These are phyloP conservation scores for Xylaria sp. DNA, from an alignment of 2,329 filamentous ascomycete species.

Conservation along the genomic window DNA sequence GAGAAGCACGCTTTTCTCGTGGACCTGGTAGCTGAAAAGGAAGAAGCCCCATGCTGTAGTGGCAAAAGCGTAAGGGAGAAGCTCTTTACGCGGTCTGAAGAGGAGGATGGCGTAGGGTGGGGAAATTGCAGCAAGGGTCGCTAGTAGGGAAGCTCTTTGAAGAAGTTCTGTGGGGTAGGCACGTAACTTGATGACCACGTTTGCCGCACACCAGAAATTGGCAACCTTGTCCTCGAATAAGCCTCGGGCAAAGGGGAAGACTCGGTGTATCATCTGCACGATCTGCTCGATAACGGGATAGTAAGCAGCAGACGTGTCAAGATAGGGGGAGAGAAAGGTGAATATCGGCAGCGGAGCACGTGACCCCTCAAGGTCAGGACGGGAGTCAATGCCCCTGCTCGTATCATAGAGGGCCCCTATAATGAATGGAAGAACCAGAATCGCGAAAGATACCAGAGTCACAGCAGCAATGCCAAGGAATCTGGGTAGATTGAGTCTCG, in stretches of 20 bases:
- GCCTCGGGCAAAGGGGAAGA: conserved; percentile 95
- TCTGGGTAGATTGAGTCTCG: conserved; percentile 72
- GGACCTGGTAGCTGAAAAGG: conserved; percentile 96
- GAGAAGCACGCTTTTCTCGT: conserved; percentile 95
- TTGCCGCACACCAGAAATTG: conserved; percentile 96
- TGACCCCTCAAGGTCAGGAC: conserved; percentile 66
- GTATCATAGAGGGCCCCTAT: conserved; percentile 76
- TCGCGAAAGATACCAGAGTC: conserved; percentile 77
- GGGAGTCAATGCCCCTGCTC: conserved; percentile 69
- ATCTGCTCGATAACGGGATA: conserved; percentile 83
- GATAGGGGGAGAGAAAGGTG: conserved; percentile 65
- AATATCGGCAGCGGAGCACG: conserved; percentile 72
- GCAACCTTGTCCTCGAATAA: conserved; percentile 99
- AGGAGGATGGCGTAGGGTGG: conserved; percentile 85
- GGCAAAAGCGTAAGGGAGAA: conserved; percentile 83
- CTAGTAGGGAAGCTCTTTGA: conserved; percentile 77
- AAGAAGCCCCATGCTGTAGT: conserved; percentile 96
- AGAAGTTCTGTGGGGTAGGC: conserved; percentile 77
- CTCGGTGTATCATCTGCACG: conserved; percentile 85
- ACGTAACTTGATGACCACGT: conserved; percentile 88
- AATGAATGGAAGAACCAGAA: conserved; percentile 81
- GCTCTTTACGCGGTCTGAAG: conserved; percentile 77
- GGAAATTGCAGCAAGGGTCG: conserved; percentile 80
- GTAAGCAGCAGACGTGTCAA: conserved; percentile 74
- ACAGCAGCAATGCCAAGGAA: conserved; percentile 80